These are phyloP conservation scores for Kockiozyma suomiensis DNA, from an alignment of 805 yeast genomes.

Conservation along the genomic window DNA sequence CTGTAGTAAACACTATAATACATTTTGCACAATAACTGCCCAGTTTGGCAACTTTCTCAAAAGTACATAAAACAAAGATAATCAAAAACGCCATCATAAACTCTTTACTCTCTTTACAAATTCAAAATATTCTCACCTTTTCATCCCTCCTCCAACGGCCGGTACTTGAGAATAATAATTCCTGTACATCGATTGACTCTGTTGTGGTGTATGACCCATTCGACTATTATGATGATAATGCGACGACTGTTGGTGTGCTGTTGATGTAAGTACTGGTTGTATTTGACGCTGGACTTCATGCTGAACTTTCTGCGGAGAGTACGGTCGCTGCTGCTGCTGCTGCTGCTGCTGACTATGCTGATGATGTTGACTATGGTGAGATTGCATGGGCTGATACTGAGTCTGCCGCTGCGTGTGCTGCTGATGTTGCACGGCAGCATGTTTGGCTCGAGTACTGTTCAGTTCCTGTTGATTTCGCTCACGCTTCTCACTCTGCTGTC, in stretches of 20 bases:
- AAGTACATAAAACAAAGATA: not conserved
- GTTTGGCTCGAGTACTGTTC: not conserved
- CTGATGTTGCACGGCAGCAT: not conserved
- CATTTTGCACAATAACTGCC: not conserved
- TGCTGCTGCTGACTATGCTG: not conserved
- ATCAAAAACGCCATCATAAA: not conserved
- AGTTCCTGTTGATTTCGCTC: not conserved
- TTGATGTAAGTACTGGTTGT: not conserved
- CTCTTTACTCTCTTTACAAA: not conserved
- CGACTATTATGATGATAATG: not conserved
- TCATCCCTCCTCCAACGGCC: slow-evolving; percentile 1
- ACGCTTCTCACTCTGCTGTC: slow-evolving; percentile 22
- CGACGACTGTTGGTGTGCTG: not conserved
- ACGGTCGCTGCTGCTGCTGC: not conserved
- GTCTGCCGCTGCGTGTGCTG: not conserved
- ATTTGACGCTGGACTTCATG: not conserved
- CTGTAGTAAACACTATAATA: too few relatives aligned
- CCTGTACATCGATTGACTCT: not conserved
- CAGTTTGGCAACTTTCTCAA: too few relatives aligned
- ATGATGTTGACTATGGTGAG: slow-evolving; percentile 1
- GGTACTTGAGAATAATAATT: not conserved
- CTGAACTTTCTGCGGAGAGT: not conserved
- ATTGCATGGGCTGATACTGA: not conserved
- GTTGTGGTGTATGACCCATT: not conserved
- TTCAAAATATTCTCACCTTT: not conserved